These are phyloP conservation scores for Limnomonas spitsbergensis DNA, from an alignment of 139 green algal species.

Conservation along the genomic window DNA sequence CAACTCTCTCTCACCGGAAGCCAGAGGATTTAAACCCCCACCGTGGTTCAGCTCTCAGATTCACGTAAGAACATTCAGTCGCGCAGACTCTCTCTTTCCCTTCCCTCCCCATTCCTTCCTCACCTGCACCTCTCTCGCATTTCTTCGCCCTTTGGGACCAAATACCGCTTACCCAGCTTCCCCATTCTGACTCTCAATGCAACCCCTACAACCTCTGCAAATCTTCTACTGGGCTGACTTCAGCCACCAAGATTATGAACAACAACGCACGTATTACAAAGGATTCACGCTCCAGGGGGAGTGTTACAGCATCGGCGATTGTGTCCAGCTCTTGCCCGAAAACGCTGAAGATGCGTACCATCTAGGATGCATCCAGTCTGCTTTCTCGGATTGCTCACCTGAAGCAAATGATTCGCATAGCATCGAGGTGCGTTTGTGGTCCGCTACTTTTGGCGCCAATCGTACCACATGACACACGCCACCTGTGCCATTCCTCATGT, in stretches of 20 bases:
- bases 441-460: not conserved
- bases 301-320: slow-evolving; percentile 19
- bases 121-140: not conserved
- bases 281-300: slow-evolving; percentile 24
- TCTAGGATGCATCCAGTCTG: not conserved
- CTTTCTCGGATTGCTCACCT: not conserved
- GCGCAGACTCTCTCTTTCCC: not conserved
- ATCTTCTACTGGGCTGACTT: not conserved
- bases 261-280: slow-evolving; percentile 6
- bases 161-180: no score
- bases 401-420: slow-evolving; percentile 11
- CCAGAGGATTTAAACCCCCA: no score
- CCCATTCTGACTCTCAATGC: no score
- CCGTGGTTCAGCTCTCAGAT: no score
- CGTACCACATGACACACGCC: no score
- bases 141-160: no score
- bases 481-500: no score
- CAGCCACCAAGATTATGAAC: not conserved
- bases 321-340: slow-evolving; percentile 22
- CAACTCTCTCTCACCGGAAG: no score
- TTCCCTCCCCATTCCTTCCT: not conserved
- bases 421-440: slow-evolving; percentile 18
- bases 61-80: no score
- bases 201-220: not conserved
- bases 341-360: slow-evolving; percentile 6